Percentiles rank a stretch among this genome's conserved stretches.
These are phyloP conservation scores for Ceratocystis huliohia DNA, from an alignment of 2,329 filamentous ascomycete species.

Conservation along the genomic window DNA sequence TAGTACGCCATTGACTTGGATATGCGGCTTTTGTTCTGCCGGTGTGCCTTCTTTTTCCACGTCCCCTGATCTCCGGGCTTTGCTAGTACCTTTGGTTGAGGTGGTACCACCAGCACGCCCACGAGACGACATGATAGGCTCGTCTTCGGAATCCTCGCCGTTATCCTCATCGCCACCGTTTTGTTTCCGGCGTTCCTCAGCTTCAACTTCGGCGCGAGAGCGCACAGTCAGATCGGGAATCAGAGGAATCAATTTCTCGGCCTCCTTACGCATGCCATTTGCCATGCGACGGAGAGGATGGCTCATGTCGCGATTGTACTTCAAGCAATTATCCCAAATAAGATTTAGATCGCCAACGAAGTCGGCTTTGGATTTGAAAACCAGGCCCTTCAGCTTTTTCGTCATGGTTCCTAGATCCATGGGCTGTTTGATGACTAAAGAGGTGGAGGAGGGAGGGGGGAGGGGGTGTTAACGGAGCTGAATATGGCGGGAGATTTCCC, in stretches of 20 bases:
- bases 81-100: conserved; percentile 55
- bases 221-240: conserved; percentile 88
- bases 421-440: conserved; percentile 74
- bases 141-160: conserved; percentile 86
- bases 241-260: conserved; percentile 86
- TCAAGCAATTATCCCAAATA: conserved; percentile 94
- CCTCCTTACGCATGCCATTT: conserved; percentile 91
- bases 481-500: neutral
- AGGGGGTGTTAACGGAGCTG: conserved; percentile 21
- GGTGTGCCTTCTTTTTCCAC: conserved; percentile 63
- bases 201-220: conserved; percentile 87
- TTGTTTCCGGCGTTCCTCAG: conserved; percentile 71
- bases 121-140: conserved; percentile 94
- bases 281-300: conserved; percentile 87
- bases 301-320: conserved; percentile 82
- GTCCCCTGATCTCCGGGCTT: conserved; percentile 56
- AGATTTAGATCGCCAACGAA: conserved; percentile 88
- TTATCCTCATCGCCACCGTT: conserved; percentile 72
- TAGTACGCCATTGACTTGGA: conserved; percentile 53
- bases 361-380: conserved; percentile 80
- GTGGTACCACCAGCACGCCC: conserved; percentile 63
- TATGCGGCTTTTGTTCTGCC: conserved; percentile 58
- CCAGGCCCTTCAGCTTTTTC: conserved; percentile 77
- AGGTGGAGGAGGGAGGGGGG: neutral
- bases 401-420: conserved; percentile 99